phyloP scores from a whole-genome alignment of 1,284 basidiomycete species.

The Irpex rosettiformis region DNA sequence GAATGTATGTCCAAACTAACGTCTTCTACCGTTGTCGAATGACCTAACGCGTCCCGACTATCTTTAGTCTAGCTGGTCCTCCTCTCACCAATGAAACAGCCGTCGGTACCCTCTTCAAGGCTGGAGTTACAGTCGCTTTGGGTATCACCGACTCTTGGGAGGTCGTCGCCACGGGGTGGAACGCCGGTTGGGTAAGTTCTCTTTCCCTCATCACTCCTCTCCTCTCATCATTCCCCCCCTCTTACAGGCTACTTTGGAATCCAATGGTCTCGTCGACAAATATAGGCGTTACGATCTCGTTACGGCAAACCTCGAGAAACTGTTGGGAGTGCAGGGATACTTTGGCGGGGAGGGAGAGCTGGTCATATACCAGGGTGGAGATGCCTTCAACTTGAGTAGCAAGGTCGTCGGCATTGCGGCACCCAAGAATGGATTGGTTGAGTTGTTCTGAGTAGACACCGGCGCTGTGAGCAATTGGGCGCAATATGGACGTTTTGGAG shows the following conservation, averaged over 20 bases:
- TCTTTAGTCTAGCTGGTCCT: slow-evolving; percentile 46
- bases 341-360: slow-evolving; percentile 36
- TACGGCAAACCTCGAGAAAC: slow-evolving; percentile 46
- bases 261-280: slow-evolving; percentile 37
- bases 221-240: not conserved
- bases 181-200: slow-evolving; percentile 49
- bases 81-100: slow-evolving; percentile 50
- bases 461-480: not conserved
- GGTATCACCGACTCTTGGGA: slow-evolving; percentile 51
- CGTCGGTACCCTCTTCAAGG: slow-evolving; percentile 40
- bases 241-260: slow-evolving; percentile 33
- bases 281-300: slow-evolving; percentile 43
- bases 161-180: slow-evolving; percentile 49
- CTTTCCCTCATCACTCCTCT: not conserved
- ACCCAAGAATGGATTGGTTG: slow-evolving; percentile 29
- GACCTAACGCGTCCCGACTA: slow-evolving; percentile 11
- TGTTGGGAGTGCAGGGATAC: slow-evolving; percentile 41
- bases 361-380: slow-evolving; percentile 48
- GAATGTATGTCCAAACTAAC: slow-evolving; percentile 31
- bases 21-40: not conserved
- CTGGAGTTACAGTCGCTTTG: slow-evolving; percentile 52
- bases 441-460: slow-evolving; percentile 27
- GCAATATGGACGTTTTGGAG: too few species aligned
- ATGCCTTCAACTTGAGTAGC: slow-evolving; percentile 37
- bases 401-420: slow-evolving; percentile 39